A percentile compares a stretch with the other conserved stretches of the same genome.
These are phyloP conservation scores for Mycena kentingensis DNA, from an alignment of 768 basidiomycete species.

Conservation along the genomic window DNA sequence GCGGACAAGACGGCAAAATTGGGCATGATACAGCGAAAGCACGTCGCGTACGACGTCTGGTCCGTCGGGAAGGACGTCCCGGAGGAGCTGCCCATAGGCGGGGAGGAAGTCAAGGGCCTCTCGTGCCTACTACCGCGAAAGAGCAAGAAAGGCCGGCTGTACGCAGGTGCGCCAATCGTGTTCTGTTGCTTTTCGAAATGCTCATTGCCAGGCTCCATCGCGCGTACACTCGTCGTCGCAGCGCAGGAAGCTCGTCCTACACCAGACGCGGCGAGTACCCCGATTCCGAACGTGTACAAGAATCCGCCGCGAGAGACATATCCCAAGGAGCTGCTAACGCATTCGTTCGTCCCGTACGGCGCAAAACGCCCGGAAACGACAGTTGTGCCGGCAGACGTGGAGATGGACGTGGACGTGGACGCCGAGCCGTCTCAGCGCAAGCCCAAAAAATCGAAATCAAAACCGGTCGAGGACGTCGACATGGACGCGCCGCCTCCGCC, in stretches of 20 bases:
- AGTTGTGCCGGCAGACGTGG: not conserved
- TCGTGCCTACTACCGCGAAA: conserved; percentile 67
- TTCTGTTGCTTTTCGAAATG: not conserved
- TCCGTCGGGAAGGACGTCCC: conserved; percentile 48
- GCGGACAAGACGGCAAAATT: conserved; percentile 42
- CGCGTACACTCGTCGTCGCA: conserved; percentile 59
- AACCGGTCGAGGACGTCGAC: no score
- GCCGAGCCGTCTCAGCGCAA: not conserved
- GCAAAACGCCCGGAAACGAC: conserved; percentile 34
- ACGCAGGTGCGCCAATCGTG: conserved; percentile 52
- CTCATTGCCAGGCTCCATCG: conserved; percentile 51
- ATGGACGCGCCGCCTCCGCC: no score
- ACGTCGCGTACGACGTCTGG: conserved; percentile 66
- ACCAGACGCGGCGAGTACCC: conserved; percentile 27
- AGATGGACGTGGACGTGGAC: conserved; percentile 11
- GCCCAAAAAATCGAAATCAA: conserved; percentile 4
- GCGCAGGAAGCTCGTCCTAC: conserved; percentile 48
- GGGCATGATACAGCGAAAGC: conserved; percentile 56
- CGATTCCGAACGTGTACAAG: conserved; percentile 35
- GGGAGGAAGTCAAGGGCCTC: conserved; percentile 63
- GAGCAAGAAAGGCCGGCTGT: conserved; percentile 60
- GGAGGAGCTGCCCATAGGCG: conserved; percentile 41
- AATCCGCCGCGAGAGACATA: conserved; percentile 61
- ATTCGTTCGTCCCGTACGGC: conserved; percentile 65
- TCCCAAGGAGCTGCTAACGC: conserved; percentile 61